Percentiles rank a stretch among this genome's conserved stretches.
These are phyloP conservation scores for Musa beccarii DNA, from an alignment of 176 grass and related monocot species.

Conservation along the genomic window DNA sequence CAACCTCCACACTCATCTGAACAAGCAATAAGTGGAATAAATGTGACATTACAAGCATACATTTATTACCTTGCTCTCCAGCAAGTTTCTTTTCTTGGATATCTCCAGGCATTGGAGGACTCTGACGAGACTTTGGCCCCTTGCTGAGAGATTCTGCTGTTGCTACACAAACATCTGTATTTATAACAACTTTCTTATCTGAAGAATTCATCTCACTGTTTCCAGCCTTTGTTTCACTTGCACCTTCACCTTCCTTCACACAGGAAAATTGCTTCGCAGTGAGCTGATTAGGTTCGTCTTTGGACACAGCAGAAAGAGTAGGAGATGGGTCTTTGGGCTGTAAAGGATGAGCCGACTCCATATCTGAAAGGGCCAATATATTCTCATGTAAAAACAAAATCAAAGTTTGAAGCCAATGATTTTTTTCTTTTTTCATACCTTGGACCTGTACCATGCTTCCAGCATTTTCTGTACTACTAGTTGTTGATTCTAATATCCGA, in stretches of 20 bases:
- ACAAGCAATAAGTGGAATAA: not conserved
- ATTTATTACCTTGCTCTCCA: constrained; percentile 53
- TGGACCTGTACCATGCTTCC: constrained; percentile 66
- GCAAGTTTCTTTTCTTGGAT: constrained; percentile 42
- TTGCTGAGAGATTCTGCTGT: constrained; percentile 42
- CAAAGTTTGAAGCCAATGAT: constrained; percentile 14
- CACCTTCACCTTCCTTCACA: constrained; percentile 35
- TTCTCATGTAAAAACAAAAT: constrained; percentile 5
- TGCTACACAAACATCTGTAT: constrained; percentile 42
- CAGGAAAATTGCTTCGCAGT: constrained; percentile 38
- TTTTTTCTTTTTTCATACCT: constrained; percentile 29
- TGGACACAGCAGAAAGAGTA: constrained; percentile 75
- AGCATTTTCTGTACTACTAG: constrained; percentile 70
- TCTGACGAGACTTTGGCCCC: constrained; percentile 43
- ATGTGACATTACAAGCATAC: constrained; percentile 19
- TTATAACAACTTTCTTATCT: constrained; percentile 36
- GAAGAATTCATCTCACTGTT: constrained; percentile 37
- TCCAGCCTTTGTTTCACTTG: constrained; percentile 38
- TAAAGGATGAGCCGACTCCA: constrained; percentile 58
- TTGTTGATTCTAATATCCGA: constrained; percentile 81
- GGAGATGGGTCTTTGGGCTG: constrained; percentile 62
- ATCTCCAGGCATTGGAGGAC: constrained; percentile 41
- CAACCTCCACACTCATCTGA: not conserved
- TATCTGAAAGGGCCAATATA: constrained; percentile 39
- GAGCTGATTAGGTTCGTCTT: constrained; percentile 52